A percentile compares a stretch with the other conserved stretches of the same genome.
Conservation (phyloP, 257 asterid species). For the Henckelia pumila region DNA sequence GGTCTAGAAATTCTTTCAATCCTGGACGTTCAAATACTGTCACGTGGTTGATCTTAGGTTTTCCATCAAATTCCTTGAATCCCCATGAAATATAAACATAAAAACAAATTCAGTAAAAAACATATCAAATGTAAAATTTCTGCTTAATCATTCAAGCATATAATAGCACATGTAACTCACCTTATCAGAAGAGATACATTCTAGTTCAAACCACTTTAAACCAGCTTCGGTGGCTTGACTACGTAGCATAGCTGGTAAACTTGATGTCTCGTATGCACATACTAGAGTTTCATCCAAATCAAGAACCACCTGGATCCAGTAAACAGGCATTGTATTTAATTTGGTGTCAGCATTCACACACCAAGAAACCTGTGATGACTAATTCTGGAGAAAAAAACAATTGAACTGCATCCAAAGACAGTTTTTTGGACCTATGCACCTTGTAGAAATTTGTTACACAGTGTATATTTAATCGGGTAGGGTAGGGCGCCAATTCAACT, state of each 20-base stretch:
- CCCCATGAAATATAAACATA: conserved; percentile 19
- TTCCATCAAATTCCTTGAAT: conserved; percentile 70
- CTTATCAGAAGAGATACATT: conserved; percentile 59
- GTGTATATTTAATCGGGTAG: background rate
- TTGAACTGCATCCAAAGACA: background rate
- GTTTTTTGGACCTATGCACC: background rate
- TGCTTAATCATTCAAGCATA: background rate
- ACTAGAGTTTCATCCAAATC: conserved; percentile 93
- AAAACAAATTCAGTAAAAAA: conserved; percentile 9
- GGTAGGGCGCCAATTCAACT: background rate
- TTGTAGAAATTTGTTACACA: background rate
- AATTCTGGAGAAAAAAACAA: background rate
- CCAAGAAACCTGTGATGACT: background rate
- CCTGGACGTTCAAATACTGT: conserved; percentile 98
- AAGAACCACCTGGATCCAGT: conserved; percentile 72
- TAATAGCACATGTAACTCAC: conserved; percentile 35
- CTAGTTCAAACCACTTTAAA: conserved; percentile 80
- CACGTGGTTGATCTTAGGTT: conserved; percentile 86
- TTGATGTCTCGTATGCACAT: conserved; percentile 84
- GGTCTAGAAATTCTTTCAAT: conserved; percentile 63
- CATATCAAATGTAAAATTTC: background rate
- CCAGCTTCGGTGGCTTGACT: conserved; percentile 90
- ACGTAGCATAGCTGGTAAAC: conserved; percentile 63
- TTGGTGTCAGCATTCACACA: background rate
- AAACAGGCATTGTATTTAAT: conserved; percentile 15